phyloP scores from a whole-genome alignment of 495 filamentous ascomycete species.

The Talaromyces thailandensis region DNA sequence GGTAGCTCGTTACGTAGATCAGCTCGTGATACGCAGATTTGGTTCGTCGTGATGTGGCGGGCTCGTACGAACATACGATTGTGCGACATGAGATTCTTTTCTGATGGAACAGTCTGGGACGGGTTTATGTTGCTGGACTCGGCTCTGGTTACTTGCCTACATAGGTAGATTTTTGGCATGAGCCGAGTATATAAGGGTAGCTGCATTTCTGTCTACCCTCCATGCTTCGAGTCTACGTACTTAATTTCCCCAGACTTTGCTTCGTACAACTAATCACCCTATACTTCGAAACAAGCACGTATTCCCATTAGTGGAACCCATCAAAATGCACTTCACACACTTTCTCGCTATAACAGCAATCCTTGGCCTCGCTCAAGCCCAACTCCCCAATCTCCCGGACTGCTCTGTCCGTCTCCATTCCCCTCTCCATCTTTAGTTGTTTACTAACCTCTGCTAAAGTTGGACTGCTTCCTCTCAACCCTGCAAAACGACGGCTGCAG shows the following conservation, averaged over 20 bases:
- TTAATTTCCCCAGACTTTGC: neutral
- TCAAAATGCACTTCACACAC: slow-evolving; percentile 34
- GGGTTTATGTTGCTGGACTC: too few relatives aligned
- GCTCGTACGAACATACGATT: neutral
- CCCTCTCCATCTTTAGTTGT: neutral
- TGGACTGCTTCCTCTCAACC: slow-evolving; percentile 33
- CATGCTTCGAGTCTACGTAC: too few relatives aligned
- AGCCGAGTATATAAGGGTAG: neutral
- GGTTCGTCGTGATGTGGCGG: neutral
- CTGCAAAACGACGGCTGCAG: slow-evolving; percentile 35
- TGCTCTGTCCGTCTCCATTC: slow-evolving; percentile 30
- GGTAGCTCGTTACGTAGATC: neutral
- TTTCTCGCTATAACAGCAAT: slow-evolving; percentile 18
- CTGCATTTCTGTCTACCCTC: too few relatives aligned
- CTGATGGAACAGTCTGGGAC: neutral
- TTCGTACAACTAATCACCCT: neutral
- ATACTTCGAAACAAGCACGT: neutral
- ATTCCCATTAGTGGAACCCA: neutral
- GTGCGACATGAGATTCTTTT: neutral
- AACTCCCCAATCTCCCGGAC: slow-evolving; percentile 29
- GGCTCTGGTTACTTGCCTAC: too few relatives aligned
- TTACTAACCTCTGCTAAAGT: slow-evolving; percentile 13
- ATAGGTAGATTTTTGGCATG: too few relatives aligned
- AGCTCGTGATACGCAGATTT: neutral
- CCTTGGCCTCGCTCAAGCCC: slow-evolving; percentile 28